phyloP scores from a whole-genome alignment of 2,329 filamentous ascomycete genomes.

The Dactylellina haptotyla region DNA sequence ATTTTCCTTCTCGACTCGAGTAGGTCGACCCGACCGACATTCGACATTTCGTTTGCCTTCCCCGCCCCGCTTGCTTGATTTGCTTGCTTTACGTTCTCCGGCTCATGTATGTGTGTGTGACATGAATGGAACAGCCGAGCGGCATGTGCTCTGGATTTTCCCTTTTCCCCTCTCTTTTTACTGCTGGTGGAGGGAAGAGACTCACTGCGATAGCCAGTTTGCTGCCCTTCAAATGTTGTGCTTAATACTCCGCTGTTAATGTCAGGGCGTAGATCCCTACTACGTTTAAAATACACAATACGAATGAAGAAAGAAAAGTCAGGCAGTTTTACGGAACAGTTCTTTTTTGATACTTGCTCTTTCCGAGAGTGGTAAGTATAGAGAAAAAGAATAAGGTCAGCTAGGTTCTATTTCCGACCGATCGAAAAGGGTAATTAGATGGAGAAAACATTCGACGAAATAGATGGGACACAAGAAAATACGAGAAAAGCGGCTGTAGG shows the following conservation, averaged over 20 bases:
- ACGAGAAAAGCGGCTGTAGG: slow-evolving; percentile 9
- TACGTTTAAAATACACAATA: too few species aligned
- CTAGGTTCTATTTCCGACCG: slow-evolving; percentile 22
- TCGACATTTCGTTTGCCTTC: slow-evolving; percentile 17
- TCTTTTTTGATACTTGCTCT: slow-evolving; percentile 46
- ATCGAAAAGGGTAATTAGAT: slow-evolving; percentile 40
- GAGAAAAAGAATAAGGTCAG: slow-evolving; percentile 25
- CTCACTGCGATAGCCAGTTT: too few species aligned
- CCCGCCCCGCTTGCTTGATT: neutral
- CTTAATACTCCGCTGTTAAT: too few species aligned
- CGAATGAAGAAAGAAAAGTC: slow-evolving; percentile 10
- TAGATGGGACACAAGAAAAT: neutral
- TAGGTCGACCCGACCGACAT: slow-evolving; percentile 40
- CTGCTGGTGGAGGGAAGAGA: too few species aligned
- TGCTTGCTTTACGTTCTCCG: neutral
- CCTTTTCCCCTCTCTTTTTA: neutral
- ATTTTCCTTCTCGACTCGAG: slow-evolving; percentile 20
- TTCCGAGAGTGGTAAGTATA: slow-evolving; percentile 24
- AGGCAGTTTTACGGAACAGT: neutral
- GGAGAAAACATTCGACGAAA: slow-evolving; percentile 29
- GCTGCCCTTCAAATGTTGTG: too few species aligned
- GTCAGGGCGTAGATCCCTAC: too few species aligned
- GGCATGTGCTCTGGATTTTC: neutral
- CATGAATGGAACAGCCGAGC: neutral
- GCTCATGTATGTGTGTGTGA: slow-evolving; percentile 2